Evolutionary conservation across 345 rosid genomes (phyloP), one percentile per base, ranked within the genome.

Genomic region (Anastatica hierochuntica): DNA sequence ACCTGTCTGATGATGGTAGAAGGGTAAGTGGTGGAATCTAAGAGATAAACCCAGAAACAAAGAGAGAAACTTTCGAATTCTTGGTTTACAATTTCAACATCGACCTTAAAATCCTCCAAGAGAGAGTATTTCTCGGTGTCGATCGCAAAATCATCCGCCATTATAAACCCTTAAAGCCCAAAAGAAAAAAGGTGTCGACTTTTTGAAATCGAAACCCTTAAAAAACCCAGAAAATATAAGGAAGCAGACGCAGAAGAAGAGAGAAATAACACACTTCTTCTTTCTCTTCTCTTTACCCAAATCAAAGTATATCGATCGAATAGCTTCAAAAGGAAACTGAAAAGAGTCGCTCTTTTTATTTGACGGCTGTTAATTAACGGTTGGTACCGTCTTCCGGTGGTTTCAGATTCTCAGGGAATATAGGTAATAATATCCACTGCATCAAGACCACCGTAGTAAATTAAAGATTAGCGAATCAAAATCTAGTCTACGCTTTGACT

Each of bases 31-130:
- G 78, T 42, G 67, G 77, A 64, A 62, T 73, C 62, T 56, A 79
- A 63, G 56, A 86, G 79, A 66, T 74, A 86, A 71, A 77, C 66
- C 95, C 88, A 86, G 56, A 76, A 83, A 60, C 79, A 79, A 34
- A 86, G 69, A 47, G 52, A 66, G 63, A 81, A 76, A 53, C 71
- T 48, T 52, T 58, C 69, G 37, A 60, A 76, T 24, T 64, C 67
- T 39, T 68, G 55, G 26, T 67, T 67, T 33, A 59, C 60, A 29
- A 62, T 71, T 53, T 74, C 79, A 37, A 75, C 55, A 54, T 74
- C 75, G 39, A 72, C 56, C 30, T 62, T 62, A 15, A 78, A 74
- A 69, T 76, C 73, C 68, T 78, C 74, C 9, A 84, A 72, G 50
- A 72, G 56, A 53, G 53, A 46, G 75, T 81, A 83, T 42, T 64